Percentiles rank a stretch among this genome's conserved stretches.
These are phyloP conservation scores for Penicillium sp. DNA, from an alignment of 2,329 filamentous ascomycete species.

Conservation along the genomic window DNA sequence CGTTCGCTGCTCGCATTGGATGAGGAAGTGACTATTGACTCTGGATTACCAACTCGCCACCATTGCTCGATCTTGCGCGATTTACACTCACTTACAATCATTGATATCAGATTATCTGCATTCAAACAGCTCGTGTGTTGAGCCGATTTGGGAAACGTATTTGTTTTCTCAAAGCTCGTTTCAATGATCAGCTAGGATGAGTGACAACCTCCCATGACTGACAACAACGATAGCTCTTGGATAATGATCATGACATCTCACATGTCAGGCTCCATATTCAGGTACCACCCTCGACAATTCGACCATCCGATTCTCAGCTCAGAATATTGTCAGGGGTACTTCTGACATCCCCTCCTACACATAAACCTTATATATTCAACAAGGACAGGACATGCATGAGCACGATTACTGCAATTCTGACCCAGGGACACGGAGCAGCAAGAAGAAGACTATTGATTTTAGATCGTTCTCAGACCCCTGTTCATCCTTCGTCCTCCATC, in stretches of 20 bases:
- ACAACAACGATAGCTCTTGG: not conserved
- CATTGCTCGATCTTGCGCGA: not conserved
- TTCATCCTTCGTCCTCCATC: not conserved
- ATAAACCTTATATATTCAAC: slow-evolving; percentile 17
- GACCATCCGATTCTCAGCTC: slow-evolving; percentile 9
- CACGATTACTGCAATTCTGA: slow-evolving; percentile 10
- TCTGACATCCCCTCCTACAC: slow-evolving; percentile 7
- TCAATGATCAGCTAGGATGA: not conserved
- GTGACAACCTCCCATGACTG: not conserved
- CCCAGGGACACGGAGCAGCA: slow-evolving; percentile 16
- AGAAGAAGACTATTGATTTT: slow-evolving; percentile 21
- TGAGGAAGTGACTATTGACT: slow-evolving; percentile 1
- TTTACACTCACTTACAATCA: not conserved
- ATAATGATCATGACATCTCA: slow-evolving; percentile 6
- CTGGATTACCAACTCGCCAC: slow-evolving; percentile 15
- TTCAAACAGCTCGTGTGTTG: slow-evolving; percentile 6
- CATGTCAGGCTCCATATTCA: slow-evolving; percentile 16
- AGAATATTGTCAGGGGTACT: not conserved
- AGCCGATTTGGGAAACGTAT: not conserved
- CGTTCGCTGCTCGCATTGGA: not conserved
- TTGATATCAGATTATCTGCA: not conserved
- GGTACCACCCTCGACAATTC: slow-evolving; percentile 11
- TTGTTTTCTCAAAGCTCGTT: not conserved
- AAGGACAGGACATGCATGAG: slow-evolving; percentile 18
- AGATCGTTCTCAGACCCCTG: slow-evolving; percentile 21